Conservation (phyloP, 2,329 filamentous ascomycete species). For the Hypoxylon sp. region DNA sequence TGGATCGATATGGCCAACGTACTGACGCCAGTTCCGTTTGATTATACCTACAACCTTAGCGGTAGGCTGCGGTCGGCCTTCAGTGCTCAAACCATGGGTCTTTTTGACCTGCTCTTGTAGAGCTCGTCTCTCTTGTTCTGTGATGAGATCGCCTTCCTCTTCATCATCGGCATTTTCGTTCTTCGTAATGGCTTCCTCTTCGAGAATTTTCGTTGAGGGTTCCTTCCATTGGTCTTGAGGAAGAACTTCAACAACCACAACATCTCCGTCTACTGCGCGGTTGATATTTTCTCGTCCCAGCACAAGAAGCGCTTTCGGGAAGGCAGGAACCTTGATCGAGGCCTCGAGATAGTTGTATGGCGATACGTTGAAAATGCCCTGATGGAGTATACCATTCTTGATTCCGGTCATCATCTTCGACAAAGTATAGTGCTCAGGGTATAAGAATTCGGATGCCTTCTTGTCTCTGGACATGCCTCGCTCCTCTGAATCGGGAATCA, state of each 20-base stretch:
- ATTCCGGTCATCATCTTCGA: conserved; percentile 96
- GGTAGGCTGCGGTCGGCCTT: conserved; percentile 88
- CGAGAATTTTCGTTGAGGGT: conserved; percentile 94
- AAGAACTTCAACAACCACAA: conserved; percentile 92
- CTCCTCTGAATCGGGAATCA: conserved; percentile 87
- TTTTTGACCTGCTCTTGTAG: conserved; percentile 93
- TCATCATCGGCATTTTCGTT: conserved; percentile 95
- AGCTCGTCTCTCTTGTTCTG: conserved; percentile 86
- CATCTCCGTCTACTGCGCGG: conserved; percentile 89
- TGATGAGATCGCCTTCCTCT: conserved; percentile 81
- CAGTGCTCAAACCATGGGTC: conserved; percentile 81
- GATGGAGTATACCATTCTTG: conserved; percentile 89
- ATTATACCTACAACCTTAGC: conserved; percentile 92
- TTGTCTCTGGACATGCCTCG: conserved; percentile 74
- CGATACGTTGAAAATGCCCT: conserved; percentile 95
- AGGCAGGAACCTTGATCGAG: conserved; percentile 89
- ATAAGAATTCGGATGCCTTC: conserved; percentile 78
- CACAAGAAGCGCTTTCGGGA: conserved; percentile 89
- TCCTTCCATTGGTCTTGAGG: conserved; percentile 97
- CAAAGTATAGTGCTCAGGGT: conserved; percentile 89
- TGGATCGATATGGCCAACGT: conserved; percentile 94
- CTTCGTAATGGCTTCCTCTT: conserved; percentile 91
- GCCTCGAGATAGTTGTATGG: conserved; percentile 98
- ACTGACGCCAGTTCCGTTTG: conserved; percentile 98
- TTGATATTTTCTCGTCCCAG: conserved; percentile 97